A percentile compares a stretch with the other conserved stretches of the same genome.
These are phyloP conservation scores for Aspergillus fijiensis DNA, from an alignment of 2,329 filamentous ascomycete genomes.

Conservation along the genomic window DNA sequence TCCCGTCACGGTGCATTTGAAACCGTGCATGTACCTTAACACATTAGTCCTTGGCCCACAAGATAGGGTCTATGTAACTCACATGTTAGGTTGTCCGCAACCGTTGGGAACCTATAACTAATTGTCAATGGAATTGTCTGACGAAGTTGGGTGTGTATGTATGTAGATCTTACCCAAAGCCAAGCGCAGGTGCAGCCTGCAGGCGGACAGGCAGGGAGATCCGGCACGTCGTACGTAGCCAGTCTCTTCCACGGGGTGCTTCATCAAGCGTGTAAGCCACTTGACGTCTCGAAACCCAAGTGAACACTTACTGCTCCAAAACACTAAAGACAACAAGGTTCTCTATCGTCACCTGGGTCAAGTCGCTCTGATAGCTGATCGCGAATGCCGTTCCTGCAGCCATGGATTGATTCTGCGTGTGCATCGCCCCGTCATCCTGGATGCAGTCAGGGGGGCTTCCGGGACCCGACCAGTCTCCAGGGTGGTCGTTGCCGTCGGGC, in stretches of 20 bases:
- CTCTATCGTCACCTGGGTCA: slow-evolving; percentile 50
- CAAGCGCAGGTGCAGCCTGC: slow-evolving; percentile 44
- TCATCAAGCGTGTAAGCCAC: slow-evolving; percentile 1
- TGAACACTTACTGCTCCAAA: slow-evolving; percentile 40
- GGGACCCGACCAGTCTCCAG: slow-evolving; percentile 48
- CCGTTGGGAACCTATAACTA: slow-evolving; percentile 30
- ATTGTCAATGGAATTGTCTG: too few relatives aligned
- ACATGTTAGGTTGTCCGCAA: slow-evolving; percentile 43
- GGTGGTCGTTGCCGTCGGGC: slow-evolving; percentile 50
- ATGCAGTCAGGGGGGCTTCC: slow-evolving; percentile 36
- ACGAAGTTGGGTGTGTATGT: too few relatives aligned
- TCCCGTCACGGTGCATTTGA: slow-evolving; percentile 50
- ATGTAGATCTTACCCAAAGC: slow-evolving; percentile 34
- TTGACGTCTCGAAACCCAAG: neutral
- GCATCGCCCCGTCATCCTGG: slow-evolving; percentile 47
- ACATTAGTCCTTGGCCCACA: neutral
- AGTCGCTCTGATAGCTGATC: slow-evolving; percentile 52
- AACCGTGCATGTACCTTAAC: slow-evolving; percentile 49
- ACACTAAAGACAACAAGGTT: slow-evolving; percentile 55
- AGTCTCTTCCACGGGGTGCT: slow-evolving; percentile 43
- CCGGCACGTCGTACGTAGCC: slow-evolving; percentile 40
- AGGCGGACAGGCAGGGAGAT: slow-evolving; percentile 38
- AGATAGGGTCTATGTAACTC: neutral
- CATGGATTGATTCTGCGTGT: slow-evolving; percentile 46
- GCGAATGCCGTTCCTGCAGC: slow-evolving; percentile 52